These are phyloP conservation scores for Tuber magnatum DNA, from an alignment of 495 filamentous ascomycete genomes.

Conservation along the genomic window DNA sequence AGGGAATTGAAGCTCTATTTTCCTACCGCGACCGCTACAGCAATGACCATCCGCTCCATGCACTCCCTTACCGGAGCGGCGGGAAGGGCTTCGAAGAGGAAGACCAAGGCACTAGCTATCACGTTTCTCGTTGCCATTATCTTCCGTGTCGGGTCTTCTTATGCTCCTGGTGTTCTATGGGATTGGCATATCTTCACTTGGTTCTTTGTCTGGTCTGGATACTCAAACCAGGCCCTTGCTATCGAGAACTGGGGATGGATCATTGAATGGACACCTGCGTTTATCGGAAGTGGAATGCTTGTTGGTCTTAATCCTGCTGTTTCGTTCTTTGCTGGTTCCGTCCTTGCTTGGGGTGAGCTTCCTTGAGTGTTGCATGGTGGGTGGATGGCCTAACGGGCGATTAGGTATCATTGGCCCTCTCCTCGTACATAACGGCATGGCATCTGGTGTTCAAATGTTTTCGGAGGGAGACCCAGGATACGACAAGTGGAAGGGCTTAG, in stretches of 20 bases:
- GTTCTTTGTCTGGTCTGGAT: slow-evolving; percentile 57
- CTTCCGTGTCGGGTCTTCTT: slow-evolving; percentile 55
- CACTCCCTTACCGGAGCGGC: slow-evolving; percentile 52
- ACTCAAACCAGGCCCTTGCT: slow-evolving; percentile 51
- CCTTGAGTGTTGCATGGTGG: background rate
- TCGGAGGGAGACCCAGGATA: slow-evolving; percentile 48
- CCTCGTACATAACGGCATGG: slow-evolving; percentile 54
- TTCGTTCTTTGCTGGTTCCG: slow-evolving; percentile 54
- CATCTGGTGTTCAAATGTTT: slow-evolving; percentile 42
- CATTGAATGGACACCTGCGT: slow-evolving; percentile 59
- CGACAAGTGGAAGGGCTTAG: slow-evolving; percentile 43
- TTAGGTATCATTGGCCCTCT: slow-evolving; percentile 53
- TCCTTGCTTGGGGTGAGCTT: slow-evolving; percentile 53
- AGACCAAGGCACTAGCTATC: slow-evolving; percentile 51
- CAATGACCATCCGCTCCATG: slow-evolving; percentile 59
- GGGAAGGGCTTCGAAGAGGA: slow-evolving; percentile 50
- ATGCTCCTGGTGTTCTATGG: slow-evolving; percentile 57
- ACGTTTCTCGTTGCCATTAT: slow-evolving; percentile 49
- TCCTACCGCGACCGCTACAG: slow-evolving; percentile 55
- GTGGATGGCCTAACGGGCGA: slow-evolving; percentile 7
- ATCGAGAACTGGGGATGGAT: slow-evolving; percentile 63
- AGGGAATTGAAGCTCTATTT: slow-evolving; percentile 58
- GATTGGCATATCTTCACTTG: slow-evolving; percentile 62
- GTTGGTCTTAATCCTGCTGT: slow-evolving; percentile 60
- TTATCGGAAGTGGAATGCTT: slow-evolving; percentile 60